phyloP scores from a whole-genome alignment of 192 early-diverging fungal genomes.

The Backusella macrospora region DNA sequence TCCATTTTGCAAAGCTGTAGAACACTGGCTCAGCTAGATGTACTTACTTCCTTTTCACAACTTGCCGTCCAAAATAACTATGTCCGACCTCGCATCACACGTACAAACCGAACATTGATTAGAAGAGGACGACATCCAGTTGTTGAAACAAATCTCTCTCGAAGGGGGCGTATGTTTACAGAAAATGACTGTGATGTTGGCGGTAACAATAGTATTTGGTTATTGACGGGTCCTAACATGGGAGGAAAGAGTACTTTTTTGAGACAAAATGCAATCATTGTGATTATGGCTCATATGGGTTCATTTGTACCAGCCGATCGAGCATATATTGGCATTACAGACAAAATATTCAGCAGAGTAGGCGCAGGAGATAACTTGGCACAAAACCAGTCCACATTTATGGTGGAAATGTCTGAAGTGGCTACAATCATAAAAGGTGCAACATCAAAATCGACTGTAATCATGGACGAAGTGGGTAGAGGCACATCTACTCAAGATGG shows the following conservation, averaged over 20 bases:
- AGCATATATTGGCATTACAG: conserved; percentile 71
- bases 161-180: conserved; percentile 47
- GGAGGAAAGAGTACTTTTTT: conserved; percentile 91
- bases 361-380: conserved; percentile 38
- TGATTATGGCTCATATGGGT: conserved; percentile 88
- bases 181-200: conserved; percentile 72
- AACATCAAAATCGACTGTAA: conserved; percentile 67
- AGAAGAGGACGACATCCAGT: conserved; percentile 74
- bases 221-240: conserved; percentile 94
- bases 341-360: conserved; percentile 42
- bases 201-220: conserved; percentile 54
- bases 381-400: conserved; percentile 60
- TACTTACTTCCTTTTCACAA: conserved; percentile 62
- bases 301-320: conserved; percentile 81
- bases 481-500: conserved; percentile 72
- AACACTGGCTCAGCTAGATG: conserved; percentile 69
- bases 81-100: conserved; percentile 49
- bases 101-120: conserved; percentile 20
- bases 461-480: conserved; percentile 94
- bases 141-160: conserved; percentile 53
- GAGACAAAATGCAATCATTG: conserved; percentile 75
- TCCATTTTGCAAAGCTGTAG: conserved; percentile 63
- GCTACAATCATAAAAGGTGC: conserved; percentile 79
- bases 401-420: conserved; percentile 87
- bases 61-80: conserved; percentile 56